Evolutionary conservation across 306 rosid species (phyloP).

Genomic region (Prunus campanulata): DNA sequence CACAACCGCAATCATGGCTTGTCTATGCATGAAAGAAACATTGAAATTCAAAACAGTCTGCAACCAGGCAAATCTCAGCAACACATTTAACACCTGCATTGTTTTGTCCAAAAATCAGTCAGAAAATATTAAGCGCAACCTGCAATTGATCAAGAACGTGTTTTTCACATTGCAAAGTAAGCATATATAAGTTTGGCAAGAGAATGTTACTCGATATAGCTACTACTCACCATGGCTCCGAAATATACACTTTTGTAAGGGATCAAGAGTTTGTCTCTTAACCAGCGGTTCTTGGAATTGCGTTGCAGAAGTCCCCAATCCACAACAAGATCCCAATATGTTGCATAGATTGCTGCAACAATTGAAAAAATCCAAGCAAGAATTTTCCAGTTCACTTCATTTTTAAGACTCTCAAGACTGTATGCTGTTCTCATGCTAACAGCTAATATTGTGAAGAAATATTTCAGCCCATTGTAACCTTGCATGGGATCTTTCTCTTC

Average conservation of each 20-base stretch:
- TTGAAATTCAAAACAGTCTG: constrained; percentile 50
- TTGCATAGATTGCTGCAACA: constrained; percentile 43
- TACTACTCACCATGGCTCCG: constrained; percentile 52
- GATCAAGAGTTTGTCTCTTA: constrained; percentile 63
- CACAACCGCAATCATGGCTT: constrained; percentile 38
- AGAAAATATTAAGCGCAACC: neutral
- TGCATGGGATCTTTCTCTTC: constrained; percentile 66
- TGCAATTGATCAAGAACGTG: too few relatives aligned
- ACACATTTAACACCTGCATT: constrained; percentile 54
- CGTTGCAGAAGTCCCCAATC: constrained; percentile 78
- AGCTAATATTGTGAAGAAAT: constrained; percentile 58
- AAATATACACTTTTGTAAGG: constrained; percentile 49
- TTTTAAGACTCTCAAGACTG: constrained; percentile 4
- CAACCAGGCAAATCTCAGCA: constrained; percentile 75
- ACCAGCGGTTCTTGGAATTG: constrained; percentile 55
- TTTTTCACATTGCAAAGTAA: too few relatives aligned
- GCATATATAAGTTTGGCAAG: too few relatives aligned
- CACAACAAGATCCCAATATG: constrained; percentile 64
- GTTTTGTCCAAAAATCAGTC: neutral
- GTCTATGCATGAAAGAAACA: constrained; percentile 34
- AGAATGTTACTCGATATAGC: too few relatives aligned
- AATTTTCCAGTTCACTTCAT: constrained; percentile 32
- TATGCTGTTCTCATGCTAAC: constrained; percentile 53
- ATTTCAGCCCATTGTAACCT: constrained; percentile 57
- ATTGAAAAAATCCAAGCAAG: constrained; percentile 45